Evolutionary conservation across 2,329 filamentous ascomycete species (phyloP), one percentile per base, ranked within the genome.

Genomic region (Botrytis porri): DNA sequence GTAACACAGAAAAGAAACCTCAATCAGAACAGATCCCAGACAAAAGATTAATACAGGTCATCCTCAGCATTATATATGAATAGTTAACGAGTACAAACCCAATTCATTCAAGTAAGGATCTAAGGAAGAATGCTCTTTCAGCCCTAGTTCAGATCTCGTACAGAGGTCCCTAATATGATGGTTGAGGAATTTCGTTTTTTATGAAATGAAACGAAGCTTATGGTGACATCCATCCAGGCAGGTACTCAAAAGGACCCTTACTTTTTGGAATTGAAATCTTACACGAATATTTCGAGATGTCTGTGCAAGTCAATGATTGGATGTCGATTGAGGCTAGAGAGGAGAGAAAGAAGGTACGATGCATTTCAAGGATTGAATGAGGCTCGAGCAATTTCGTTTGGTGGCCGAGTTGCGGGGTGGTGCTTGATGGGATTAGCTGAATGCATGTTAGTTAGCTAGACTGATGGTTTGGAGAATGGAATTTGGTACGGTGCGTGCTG

Each of bases 331-430:
- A 18, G 43, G 32, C 32, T 66, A 54, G 32, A 41, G 10, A 20
- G 43, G 12, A 54, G 45, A 66, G 32, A 12, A 57, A 35, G 64
- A 57, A 57, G 65, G 25, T 41, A 57, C 48, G 65, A 41, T 39
- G 45, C 22, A 41, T 35, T 37, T 32, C 25, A 54, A 6, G 48
- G 48, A 6, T 32, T 20, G 61, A 32, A 29, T 64, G 48, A 57
- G 64, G 65, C 65, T 67, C n/a, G 65, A 41, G 65, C 48, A 67
- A 57, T 67, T 57, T 67, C 65, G 4, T 29, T 41, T 57, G 12
- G 35, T 22, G 48, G 65, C 65, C 25, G 18, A 32, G 48, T 41
- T 29, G n/a, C 35, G 48, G 45, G 4, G 35, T 29, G 65, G 1
- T 57, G 65, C 48, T 57, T 41, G n/a, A 32, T 51, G 39, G 25